Evolutionary conservation across 495 filamentous ascomycete species (phyloP).

Genomic region (Chaetomidium leptoderma): DNA sequence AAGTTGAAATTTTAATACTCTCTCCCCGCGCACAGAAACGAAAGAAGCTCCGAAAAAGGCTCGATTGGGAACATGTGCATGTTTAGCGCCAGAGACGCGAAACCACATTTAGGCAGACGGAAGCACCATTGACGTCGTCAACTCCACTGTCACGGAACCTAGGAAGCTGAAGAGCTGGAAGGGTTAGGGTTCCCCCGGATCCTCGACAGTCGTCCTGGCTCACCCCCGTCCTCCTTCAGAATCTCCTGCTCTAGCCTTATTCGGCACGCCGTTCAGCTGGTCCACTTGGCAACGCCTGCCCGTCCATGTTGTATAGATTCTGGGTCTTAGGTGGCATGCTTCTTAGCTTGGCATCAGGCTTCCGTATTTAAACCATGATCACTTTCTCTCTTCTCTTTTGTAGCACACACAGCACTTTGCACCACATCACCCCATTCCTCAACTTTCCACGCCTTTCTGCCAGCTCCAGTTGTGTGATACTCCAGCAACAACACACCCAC

Average conservation of each 20-base stretch:
- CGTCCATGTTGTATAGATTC: too few species aligned
- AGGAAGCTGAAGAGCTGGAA: not conserved
- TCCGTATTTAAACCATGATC: too few species aligned
- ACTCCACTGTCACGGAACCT: not conserved
- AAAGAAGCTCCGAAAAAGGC: slow-evolving; percentile 1
- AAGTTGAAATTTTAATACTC: not conserved
- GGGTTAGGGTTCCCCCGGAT: slow-evolving; percentile 4
- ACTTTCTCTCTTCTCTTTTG: too few species aligned
- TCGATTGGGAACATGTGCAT: not conserved
- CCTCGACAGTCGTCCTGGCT: too few species aligned
- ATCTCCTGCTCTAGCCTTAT: not conserved
- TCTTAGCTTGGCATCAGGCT: too few species aligned
- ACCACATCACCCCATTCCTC: too few species aligned
- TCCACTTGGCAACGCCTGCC: too few species aligned
- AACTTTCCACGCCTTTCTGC: too few species aligned
- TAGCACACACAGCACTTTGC: too few species aligned
- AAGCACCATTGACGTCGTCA: slow-evolving; percentile 1
- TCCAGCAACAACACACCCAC: too few species aligned
- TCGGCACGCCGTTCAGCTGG: slow-evolving; percentile 3
- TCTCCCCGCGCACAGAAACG: not conserved
- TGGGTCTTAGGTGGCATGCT: too few species aligned
- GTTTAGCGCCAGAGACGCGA: not conserved
- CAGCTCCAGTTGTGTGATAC: too few species aligned
- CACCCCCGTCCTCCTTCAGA: not conserved
- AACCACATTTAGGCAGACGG: not conserved